Evolutionary conservation across 352 stramenopile species (phyloP).

Genomic region (Globisporangium paddicum): DNA sequence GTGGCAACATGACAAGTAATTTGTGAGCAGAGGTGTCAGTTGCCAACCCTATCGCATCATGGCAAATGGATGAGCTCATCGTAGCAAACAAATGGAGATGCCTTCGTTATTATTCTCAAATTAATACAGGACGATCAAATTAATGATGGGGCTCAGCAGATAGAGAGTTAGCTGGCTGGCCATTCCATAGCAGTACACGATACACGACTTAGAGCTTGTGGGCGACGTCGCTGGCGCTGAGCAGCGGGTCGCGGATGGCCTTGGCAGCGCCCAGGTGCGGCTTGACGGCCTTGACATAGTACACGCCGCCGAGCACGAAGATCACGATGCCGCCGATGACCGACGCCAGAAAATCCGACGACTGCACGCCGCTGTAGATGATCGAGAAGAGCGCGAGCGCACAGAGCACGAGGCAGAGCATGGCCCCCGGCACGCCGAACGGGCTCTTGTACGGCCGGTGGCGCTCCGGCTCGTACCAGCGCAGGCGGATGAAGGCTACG

Average conservation of each 20-base stretch:
- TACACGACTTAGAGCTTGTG: constrained; percentile 14
- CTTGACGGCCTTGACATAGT: constrained; percentile 39
- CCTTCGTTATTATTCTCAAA: neutral
- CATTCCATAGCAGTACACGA: neutral
- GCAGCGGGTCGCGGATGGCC: constrained; percentile 33
- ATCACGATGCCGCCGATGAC: constrained; percentile 50
- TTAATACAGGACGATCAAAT: neutral
- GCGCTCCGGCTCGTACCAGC: constrained; percentile 43
- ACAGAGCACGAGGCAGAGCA: constrained; percentile 41
- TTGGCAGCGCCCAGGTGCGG: constrained; percentile 25
- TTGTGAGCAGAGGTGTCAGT: too few species aligned
- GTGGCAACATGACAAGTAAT: too few species aligned
- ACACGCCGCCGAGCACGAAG: constrained; percentile 41
- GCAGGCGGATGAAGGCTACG: constrained; percentile 49
- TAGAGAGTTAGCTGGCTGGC: neutral
- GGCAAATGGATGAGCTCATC: too few species aligned
- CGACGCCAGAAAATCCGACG: constrained; percentile 54
- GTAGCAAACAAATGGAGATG: too few species aligned
- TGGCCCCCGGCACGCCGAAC: constrained; percentile 45
- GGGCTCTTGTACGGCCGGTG: constrained; percentile 43
- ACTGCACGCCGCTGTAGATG: constrained; percentile 54
- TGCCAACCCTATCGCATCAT: too few species aligned
- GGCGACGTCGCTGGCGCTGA: constrained; percentile 24
- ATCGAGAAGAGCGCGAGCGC: constrained; percentile 49
- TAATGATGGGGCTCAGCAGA: neutral